Base-by-base conservation (phyloP, 352 stramenopile species). In the Pythium vanterpoolii region DNA sequence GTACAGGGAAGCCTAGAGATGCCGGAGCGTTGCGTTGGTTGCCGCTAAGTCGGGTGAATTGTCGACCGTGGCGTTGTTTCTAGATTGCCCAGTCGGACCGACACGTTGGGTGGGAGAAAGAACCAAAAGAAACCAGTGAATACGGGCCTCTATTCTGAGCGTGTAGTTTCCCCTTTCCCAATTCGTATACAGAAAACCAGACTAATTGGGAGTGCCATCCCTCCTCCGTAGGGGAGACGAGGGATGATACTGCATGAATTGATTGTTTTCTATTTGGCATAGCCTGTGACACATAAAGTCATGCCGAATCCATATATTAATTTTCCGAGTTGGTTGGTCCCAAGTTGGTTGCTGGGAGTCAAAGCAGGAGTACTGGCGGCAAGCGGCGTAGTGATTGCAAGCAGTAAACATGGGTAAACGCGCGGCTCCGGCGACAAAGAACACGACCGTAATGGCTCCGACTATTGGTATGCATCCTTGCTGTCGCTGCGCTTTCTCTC, bases 371-470 rank as follows among this genome's bases (percentile, higher is more conserved):
- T 38, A 60, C 31, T 61, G 51, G 60, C 50, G 19, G 30, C 51
- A 67, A 56, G 45, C 42, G 33, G 28, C 43, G 34, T 19, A 31
- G 36, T 14, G 16, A 31, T 13, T 28, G 19, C 9, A 19, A 46
- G 23, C 19, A 40, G 9, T 62, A 53, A 77, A 2, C 30, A 87
- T 87, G 77, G 74, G 74, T 60, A 86, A 86, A 66, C 74, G 72
- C 24, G 63, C 68, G 23, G 62, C 68, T 16, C 46, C 64, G 19
- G 45, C 61, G 33, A 46, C 63, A 48, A 58, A 62, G n/a, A 62
- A 63, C 10, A 47, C 53, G 46, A 39, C 30, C 7, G 9, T 24
- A 18, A 33, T 19, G 33, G 36, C 52, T 14, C 51, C 60, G 8
- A 58, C 52, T 9, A 9, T 54, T 50, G 68, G 68, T 75, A 40